Base-by-base conservation (phyloP, 345 rosid species). In the Eucalyptus melliodora region DNA sequence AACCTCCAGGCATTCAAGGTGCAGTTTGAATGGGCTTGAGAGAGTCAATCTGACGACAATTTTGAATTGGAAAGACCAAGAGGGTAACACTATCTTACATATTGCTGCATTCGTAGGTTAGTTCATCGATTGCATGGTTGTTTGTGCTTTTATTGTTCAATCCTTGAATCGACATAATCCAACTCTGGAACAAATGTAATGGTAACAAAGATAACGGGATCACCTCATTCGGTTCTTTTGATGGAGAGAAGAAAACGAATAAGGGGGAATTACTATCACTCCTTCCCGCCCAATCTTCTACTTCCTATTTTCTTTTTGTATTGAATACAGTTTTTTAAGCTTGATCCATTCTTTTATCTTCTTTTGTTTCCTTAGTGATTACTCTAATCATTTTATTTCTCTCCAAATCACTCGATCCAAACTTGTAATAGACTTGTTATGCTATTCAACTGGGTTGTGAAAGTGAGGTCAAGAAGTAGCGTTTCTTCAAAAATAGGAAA, bases 41-140 rank as follows among this genome's bases (percentile, higher is more conserved):
- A 16, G 42, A 8, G 42, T 31, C 23, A 16, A 31, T 67, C 2
- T 3, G 40, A 67, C 4, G 2, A 0, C 21, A 67, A 67, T 16
- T 37, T 31, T 67, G 6, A 0, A 67, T 31, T 15, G 23, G 11
- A 67, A 31, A 31, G 42, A n/a, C 1, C 42, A 31, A n/a, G 11
- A 67, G 0, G 40, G 6, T 3, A 67, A 31, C 1, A 31, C 12
- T 4, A 0, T 16, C 11, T 31, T n/a, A 31, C 42, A 67, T 31
- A 16, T 31, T n/a, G 42, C 0, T 31, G 6, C 21, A 65, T 65
- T 31, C 3, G 0, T 26, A 59, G 9, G 9, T 0, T 59, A 24
- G 14, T 59, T 59, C 65, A 59, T 59, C 15, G 0, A 60, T 60
- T 60, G 30, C 2, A 0, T 27, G 2, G 67, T 27, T 12, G 67